phyloP scores from a whole-genome alignment of 2,329 filamentous ascomycete species.

The Juglanconis juglandina region DNA sequence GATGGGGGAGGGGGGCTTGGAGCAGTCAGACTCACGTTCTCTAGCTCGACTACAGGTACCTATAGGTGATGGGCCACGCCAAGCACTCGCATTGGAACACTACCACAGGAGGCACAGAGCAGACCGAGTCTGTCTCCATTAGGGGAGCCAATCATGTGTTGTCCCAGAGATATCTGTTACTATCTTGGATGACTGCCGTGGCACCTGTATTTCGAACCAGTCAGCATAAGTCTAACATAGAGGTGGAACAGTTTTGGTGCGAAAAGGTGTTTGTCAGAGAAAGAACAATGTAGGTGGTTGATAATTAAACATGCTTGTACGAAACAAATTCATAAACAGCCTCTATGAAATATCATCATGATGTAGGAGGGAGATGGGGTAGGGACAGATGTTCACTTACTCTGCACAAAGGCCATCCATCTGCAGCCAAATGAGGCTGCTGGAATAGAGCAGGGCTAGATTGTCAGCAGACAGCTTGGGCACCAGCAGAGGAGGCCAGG shows the following conservation, averaged over 20 bases:
- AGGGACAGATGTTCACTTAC: background rate
- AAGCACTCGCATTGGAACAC: too few relatives aligned
- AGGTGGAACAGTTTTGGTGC: background rate
- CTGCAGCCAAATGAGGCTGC: background rate
- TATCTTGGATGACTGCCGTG: too few relatives aligned
- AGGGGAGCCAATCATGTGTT: too few relatives aligned
- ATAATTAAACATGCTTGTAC: constrained; percentile 30
- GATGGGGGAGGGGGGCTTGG: too few relatives aligned
- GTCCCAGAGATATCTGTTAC: too few relatives aligned
- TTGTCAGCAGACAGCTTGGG: background rate
- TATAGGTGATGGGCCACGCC: too few relatives aligned
- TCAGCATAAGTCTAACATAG: background rate
- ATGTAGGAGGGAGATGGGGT: background rate
- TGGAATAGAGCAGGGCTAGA: background rate
- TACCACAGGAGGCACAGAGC: too few relatives aligned
- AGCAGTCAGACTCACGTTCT: too few relatives aligned
- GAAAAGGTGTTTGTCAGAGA: constrained; percentile 6
- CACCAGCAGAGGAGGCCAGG: background rate
- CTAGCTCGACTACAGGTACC: too few relatives aligned
- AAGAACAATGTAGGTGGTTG: constrained; percentile 15
- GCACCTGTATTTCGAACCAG: background rate
- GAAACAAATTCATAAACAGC: constrained; percentile 36
- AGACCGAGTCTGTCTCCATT: too few relatives aligned
- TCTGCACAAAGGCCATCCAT: background rate
- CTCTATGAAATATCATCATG: constrained; percentile 34